Evolutionary conservation across 495 filamentous ascomycete genomes (phyloP), one percentile per base, ranked within the genome.

Genomic region (Aspergillus panamensis): DNA sequence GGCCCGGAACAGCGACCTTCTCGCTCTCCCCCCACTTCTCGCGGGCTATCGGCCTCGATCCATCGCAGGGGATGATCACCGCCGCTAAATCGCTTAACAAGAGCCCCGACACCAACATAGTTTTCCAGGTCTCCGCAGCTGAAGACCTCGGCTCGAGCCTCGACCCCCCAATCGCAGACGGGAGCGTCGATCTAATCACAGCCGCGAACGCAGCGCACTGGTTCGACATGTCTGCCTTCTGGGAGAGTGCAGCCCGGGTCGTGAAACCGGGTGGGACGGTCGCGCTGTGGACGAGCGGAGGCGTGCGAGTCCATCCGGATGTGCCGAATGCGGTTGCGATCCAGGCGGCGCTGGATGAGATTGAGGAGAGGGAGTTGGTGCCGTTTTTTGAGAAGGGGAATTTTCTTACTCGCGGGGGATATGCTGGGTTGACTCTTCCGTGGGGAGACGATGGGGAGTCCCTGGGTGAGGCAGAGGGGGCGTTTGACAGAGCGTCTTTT

Each of bases 151-250:
- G 63, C 30, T 44, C 33, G 37, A 32, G 57, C 49, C 37, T 35
- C 8, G 50, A 48, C 9, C 51, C 8, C 37, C 33, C 62, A 6
- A 43, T 59, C 10, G 32, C 31, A 3, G 66, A 70, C 32, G 54
- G 21, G 1, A 75, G 66, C 48, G 77, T 85, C 8, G 83, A 85
- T 59, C 62, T 85, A 30, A 66, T 87, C 47, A 78, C 71, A 1
- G 74, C 74, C 6, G 79, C 77, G 0, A 81, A 70, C 29, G 75
- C 81, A 0, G 80, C 80, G 8, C 84, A 86, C 60, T 87, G 83
- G 83, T 84, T 86, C 73, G 74, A 85, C 57, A 79, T 84, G 75
- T 44, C 73, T 8, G 52, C 58, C 1, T 86, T 87, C 67, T 87
- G 80, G 77, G 30, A 44, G 0, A 61, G 63, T 1, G 82, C 80